Evolutionary conservation across 2,329 filamentous ascomycete species (phyloP), one percentile per base, ranked within the genome.

Genomic region (Fusarium falciforme): DNA sequence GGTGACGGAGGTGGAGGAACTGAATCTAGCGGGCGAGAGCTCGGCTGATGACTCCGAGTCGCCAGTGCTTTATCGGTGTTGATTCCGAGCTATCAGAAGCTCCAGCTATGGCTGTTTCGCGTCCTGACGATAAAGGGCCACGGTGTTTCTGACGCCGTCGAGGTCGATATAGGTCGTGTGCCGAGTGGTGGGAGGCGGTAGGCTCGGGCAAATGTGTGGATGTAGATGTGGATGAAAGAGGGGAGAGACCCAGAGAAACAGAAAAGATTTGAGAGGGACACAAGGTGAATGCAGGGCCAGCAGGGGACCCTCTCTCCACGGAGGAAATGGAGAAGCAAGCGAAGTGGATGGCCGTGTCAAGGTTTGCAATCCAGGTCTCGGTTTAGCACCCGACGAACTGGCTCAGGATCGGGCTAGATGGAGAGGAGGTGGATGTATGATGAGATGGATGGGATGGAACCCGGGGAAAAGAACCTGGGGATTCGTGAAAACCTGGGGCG

Each of bases 321-420:
- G 64, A 68, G 66, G 66, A 47, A 47, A 72, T 72, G 71, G 71
- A 68, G 60, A 73, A 58, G 49, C 47, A 73, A 58, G 49, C 47
- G 55, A 44, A 67, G 69, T 68, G 57, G 62, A 54, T 74, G 65
- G 71, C 35, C 57, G 65, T 70, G 74, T 71, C 72, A 68, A 67
- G 66, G 59, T 62, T 61, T 67, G 42, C 55, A 59, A 61, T 65
- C 40, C 67, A 70, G 65, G 70, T 68, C 58, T 49, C 68, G 65
- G 66, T 65, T 52, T 67, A 55, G 66, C 64, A 69, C 73, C 72
- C 75, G 67, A 76, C 69, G 67, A 76, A 65, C 74, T 75, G 76
- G 74, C 68, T 74, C 75, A 64, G 64, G 73, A 76, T 74, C 70
- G 68, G 64, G 67, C 40, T 63, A 58, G 71, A 67, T 71, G 55